Conservation (phyloP, 768 basidiomycete genomes). For the Psilocybe subaeruginosa region DNA sequence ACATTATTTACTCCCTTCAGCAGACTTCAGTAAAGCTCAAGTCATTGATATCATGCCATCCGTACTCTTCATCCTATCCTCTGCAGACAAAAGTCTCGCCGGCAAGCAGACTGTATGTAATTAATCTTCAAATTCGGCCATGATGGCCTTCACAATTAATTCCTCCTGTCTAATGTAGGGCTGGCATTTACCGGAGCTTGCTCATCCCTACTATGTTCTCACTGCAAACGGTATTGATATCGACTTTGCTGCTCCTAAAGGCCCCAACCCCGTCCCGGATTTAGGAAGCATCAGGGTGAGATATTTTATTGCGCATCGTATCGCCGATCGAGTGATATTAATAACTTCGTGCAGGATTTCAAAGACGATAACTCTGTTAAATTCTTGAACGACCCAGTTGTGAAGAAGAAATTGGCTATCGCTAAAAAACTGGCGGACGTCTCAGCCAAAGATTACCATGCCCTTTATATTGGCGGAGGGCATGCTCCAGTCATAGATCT, state of each 20-base stretch:
- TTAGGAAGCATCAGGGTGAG: constrained; percentile 51
- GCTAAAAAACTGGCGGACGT: constrained; percentile 68
- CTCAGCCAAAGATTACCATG: constrained; percentile 63
- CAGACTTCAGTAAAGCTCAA: not conserved
- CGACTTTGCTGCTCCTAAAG: constrained; percentile 62
- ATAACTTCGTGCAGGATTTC: constrained; percentile 38
- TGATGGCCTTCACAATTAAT: not conserved
- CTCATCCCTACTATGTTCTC: constrained; percentile 70
- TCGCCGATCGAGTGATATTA: not conserved
- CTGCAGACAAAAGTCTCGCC: constrained; percentile 59
- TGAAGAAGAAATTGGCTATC: constrained; percentile 51
- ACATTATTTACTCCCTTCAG: not conserved
- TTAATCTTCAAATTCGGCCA: not conserved
- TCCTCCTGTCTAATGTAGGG: constrained; percentile 43
- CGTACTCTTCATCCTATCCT: constrained; percentile 77
- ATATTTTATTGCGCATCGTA: not conserved
- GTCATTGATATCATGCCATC: constrained; percentile 36
- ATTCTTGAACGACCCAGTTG: constrained; percentile 61
- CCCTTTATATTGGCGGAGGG: constrained; percentile 79
- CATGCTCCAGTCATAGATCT: constrained; percentile 81
- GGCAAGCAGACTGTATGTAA: constrained; percentile 50
- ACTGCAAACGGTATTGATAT: constrained; percentile 46
- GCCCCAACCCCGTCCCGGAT: constrained; percentile 75
- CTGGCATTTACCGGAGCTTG: constrained; percentile 79
- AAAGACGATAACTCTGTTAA: constrained; percentile 53